Evolutionary conservation across 148 eudicot species (phyloP).

Genomic region (Diospyros lotus): DNA sequence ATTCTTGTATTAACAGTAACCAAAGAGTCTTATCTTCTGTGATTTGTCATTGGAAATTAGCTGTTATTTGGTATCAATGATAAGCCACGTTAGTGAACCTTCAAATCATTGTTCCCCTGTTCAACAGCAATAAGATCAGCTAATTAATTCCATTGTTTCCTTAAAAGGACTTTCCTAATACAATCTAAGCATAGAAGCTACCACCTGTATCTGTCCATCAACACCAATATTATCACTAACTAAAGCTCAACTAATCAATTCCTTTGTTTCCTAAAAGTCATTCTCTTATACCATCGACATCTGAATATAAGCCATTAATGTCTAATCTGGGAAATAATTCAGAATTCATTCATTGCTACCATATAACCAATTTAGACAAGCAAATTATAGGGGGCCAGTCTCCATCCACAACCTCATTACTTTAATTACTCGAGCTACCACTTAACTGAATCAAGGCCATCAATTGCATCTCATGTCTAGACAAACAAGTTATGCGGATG

Average conservation of each 20-base stretch:
- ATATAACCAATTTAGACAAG: too few species aligned
- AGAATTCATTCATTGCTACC: neutral
- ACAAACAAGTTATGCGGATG: neutral
- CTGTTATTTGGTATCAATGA: neutral
- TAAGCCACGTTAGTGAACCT: neutral
- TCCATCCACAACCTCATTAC: too few species aligned
- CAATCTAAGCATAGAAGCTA: neutral
- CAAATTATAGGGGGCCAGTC: too few species aligned
- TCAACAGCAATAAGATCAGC: neutral
- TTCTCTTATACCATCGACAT: neutral
- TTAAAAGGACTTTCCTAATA: neutral
- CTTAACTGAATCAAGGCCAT: neutral
- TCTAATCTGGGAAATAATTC: slow-evolving; percentile 2
- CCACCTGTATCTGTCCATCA: neutral
- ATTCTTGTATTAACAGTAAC: neutral
- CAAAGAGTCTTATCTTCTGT: too few species aligned
- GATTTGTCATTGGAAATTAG: neutral
- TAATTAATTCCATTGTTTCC: neutral
- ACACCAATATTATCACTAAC: neutral
- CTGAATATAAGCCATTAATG: too few species aligned
- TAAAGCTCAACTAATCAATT: neutral
- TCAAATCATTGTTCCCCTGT: neutral
- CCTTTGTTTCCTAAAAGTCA: slow-evolving; percentile 5
- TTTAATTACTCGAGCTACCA: neutral
- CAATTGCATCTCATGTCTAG: neutral